Conservation (phyloP, 768 basidiomycete genomes). For the Gelatoporia subvermispora region DNA sequence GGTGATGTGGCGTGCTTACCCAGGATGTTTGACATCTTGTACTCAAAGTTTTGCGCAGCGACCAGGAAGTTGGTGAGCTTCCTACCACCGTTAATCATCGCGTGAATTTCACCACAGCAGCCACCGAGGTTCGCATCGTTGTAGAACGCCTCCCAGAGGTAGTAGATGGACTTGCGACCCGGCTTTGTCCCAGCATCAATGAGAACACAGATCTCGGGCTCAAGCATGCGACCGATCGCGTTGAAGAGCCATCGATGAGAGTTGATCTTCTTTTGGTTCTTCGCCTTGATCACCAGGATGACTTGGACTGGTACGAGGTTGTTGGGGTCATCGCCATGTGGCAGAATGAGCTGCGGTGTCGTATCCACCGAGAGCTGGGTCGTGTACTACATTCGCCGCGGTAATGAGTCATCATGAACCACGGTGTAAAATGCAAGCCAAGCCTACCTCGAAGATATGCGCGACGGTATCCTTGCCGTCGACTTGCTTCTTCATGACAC, state of each 20-base stretch:
- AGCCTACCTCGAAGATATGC: slow-evolving; percentile 86
- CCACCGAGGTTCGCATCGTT: slow-evolving; percentile 76
- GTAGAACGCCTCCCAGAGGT: slow-evolving; percentile 91
- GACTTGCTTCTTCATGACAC: slow-evolving; percentile 89
- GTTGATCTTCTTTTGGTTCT: slow-evolving; percentile 96
- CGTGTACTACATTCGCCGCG: slow-evolving; percentile 64
- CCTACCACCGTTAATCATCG: slow-evolving; percentile 90
- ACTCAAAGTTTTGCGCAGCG: slow-evolving; percentile 96
- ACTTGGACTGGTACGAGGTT: slow-evolving; percentile 92
- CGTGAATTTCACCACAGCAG: slow-evolving; percentile 93
- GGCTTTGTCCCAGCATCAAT: slow-evolving; percentile 97
- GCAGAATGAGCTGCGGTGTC: slow-evolving; percentile 85
- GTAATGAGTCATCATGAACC: not conserved
- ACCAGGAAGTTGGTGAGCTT: slow-evolving; percentile 90
- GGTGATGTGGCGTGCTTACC: slow-evolving; percentile 44
- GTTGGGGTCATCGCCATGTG: slow-evolving; percentile 84
- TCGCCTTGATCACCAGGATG: slow-evolving; percentile 86
- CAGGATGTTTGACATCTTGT: slow-evolving; percentile 97
- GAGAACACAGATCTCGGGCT: slow-evolving; percentile 90
- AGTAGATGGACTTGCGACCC: slow-evolving; percentile 92
- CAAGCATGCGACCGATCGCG: slow-evolving; percentile 77
- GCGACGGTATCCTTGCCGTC: slow-evolving; percentile 87
- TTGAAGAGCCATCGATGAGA: slow-evolving; percentile 97
- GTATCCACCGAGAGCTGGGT: slow-evolving; percentile 93
- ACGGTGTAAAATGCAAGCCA: not conserved